Conservation (phyloP, 2,329 filamentous ascomycete species). For the Aureobasidium lini region DNA sequence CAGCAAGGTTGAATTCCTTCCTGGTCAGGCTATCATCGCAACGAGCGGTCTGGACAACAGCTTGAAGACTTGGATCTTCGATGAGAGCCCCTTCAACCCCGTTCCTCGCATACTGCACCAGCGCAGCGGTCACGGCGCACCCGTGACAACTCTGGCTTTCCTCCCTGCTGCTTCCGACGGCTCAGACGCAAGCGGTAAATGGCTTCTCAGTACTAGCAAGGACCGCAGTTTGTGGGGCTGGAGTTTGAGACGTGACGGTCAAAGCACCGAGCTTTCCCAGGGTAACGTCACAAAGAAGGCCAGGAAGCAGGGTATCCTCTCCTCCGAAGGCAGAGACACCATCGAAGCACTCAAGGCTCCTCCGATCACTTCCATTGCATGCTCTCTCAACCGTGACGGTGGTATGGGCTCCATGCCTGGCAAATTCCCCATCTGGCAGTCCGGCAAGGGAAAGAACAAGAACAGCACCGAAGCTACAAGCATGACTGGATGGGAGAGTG, state of each 20-base stretch:
- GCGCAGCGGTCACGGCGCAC: slow-evolving; percentile 80
- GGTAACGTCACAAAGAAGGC: slow-evolving; percentile 81
- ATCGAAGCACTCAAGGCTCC: slow-evolving; percentile 71
- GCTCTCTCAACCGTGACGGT: slow-evolving; percentile 86
- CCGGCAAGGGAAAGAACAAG: slow-evolving; percentile 52
- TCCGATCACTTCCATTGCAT: slow-evolving; percentile 85
- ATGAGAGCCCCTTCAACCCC: slow-evolving; percentile 81
- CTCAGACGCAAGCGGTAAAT: slow-evolving; percentile 81
- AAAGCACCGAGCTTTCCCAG: slow-evolving; percentile 89
- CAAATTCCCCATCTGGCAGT: slow-evolving; percentile 76
- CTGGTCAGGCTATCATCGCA: slow-evolving; percentile 80
- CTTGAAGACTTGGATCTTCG: slow-evolving; percentile 93
- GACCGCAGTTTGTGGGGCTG: slow-evolving; percentile 95
- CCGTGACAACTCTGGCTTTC: slow-evolving; percentile 76
- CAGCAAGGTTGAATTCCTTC: slow-evolving; percentile 80
- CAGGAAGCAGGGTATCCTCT: slow-evolving; percentile 72
- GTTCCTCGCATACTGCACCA: slow-evolving; percentile 78
- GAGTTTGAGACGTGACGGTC: slow-evolving; percentile 88
- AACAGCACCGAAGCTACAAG: slow-evolving; percentile 64
- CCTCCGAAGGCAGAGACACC: slow-evolving; percentile 25
- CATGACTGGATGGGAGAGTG: slow-evolving; percentile 92
- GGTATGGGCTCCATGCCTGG: slow-evolving; percentile 81
- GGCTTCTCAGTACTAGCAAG: slow-evolving; percentile 81
- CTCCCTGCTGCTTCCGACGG: slow-evolving; percentile 84
- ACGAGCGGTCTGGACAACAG: slow-evolving; percentile 92